Evolutionary conservation across 2,329 filamentous ascomycete species (phyloP).

Genomic region (Drechslera avenae): DNA sequence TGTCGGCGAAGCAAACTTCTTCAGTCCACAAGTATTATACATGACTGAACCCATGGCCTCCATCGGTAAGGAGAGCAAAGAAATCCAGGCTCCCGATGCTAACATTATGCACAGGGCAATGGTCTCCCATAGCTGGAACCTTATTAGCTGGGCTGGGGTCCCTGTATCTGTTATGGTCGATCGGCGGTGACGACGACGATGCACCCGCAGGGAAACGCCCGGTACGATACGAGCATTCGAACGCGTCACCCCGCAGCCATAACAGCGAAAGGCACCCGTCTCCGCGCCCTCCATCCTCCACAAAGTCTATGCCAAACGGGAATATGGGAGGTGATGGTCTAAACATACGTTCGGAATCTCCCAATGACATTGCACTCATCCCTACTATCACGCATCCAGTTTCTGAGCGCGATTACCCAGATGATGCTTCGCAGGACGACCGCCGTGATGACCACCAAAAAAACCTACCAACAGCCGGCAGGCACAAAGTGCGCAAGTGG

Average conservation of each 20-base stretch:
- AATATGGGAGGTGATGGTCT: neutral
- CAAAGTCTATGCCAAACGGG: neutral
- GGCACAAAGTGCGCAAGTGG: conserved; percentile 38
- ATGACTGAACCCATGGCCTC: conserved; percentile 67
- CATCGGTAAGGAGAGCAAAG: conserved; percentile 50
- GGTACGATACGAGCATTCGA: conserved; percentile 4
- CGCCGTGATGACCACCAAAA: conserved; percentile 1
- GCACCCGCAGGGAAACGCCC: conserved; percentile 15
- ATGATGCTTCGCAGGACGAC: neutral
- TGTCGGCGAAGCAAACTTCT: conserved; percentile 69
- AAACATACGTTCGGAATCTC: conserved; percentile 22
- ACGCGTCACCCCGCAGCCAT: conserved; percentile 24
- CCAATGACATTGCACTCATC: conserved; percentile 18
- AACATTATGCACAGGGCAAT: conserved; percentile 50
- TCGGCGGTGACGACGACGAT: conserved; percentile 34
- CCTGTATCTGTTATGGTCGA: conserved; percentile 57
- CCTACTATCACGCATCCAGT: conserved; percentile 24
- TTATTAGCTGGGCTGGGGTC: conserved; percentile 64
- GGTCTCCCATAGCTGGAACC: conserved; percentile 65
- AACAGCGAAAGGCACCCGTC: conserved; percentile 20
- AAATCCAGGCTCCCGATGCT: neutral
- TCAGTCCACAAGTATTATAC: conserved; percentile 60
- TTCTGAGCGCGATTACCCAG: conserved; percentile 1
- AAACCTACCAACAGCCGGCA: conserved; percentile 22
- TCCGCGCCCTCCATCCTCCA: conserved; percentile 4